These are phyloP conservation scores for Sugiyamaella mastotermitis DNA, from an alignment of 805 yeast species.

Conservation along the genomic window DNA sequence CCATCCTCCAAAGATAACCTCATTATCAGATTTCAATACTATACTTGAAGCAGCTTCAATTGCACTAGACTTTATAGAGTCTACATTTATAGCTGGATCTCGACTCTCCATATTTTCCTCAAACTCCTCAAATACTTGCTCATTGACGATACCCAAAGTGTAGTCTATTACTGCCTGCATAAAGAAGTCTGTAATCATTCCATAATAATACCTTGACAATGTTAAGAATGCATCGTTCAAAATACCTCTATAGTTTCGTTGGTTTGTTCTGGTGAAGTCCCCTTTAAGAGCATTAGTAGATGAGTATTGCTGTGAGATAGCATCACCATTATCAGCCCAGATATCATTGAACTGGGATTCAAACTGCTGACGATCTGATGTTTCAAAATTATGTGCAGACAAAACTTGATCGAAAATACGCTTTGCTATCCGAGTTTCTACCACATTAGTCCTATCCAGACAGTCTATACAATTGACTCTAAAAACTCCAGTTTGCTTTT, in stretches of 20 bases:
- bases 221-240: conserved; percentile 40
- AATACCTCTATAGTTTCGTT: conserved; percentile 38
- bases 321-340: conserved; percentile 72
- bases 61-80: conserved; percentile 23
- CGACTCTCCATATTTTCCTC: conserved; percentile 31
- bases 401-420: conserved; percentile 26
- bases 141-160: conserved; percentile 33
- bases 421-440: conserved; percentile 34
- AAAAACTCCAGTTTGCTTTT: conserved; percentile 48
- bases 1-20: conserved; percentile 33
- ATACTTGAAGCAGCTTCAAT: conserved; percentile 21
- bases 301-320: conserved; percentile 56
- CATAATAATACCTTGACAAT: conserved; percentile 38
- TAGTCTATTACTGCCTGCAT: conserved; percentile 40
- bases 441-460: conserved; percentile 55
- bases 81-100: conserved; percentile 26
- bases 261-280: conserved; percentile 40
- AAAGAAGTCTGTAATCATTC: conserved; percentile 40
- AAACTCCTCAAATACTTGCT: conserved; percentile 36
- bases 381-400: conserved; percentile 5
- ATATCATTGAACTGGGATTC: conserved; percentile 29
- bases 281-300: conserved; percentile 51
- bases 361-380: conserved; percentile 14
- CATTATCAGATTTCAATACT: conserved; percentile 19
- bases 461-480: conserved; percentile 60